Evolutionary conservation across 2,329 filamentous ascomycete genomes (phyloP).

Genomic region (Apiospora aurea): DNA sequence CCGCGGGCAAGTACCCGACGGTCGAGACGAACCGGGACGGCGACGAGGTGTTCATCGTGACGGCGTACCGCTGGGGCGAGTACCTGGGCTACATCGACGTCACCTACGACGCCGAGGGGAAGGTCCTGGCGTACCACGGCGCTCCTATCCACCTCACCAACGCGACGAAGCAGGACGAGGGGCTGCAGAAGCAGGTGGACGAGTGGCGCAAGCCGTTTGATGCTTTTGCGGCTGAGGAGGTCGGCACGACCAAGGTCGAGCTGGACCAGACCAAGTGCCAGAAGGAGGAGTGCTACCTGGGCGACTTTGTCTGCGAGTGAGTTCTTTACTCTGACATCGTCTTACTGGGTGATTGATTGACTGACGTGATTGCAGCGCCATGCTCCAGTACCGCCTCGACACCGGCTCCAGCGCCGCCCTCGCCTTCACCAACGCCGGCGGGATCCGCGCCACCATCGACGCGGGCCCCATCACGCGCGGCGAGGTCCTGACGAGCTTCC

Average conservation of each 20-base stretch:
- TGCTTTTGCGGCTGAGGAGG: conserved; percentile 61
- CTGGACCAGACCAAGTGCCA: conserved; percentile 68
- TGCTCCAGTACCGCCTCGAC: conserved; percentile 65
- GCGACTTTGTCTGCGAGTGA: conserved; percentile 61
- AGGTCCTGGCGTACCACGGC: conserved; percentile 67
- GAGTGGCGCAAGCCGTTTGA: conserved; percentile 68
- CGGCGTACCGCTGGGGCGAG: conserved; percentile 72
- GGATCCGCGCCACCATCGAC: conserved; percentile 69
- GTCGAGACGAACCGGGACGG: conserved; percentile 66
- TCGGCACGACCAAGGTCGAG: conserved; percentile 60
- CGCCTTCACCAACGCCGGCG: conserved; percentile 69
- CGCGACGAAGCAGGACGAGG: conserved; percentile 61
- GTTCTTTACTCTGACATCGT: conserved; percentile 27
- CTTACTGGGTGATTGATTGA: too few relatives aligned
- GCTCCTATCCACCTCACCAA: conserved; percentile 71
- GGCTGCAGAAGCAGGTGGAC: conserved; percentile 64
- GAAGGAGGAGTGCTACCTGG: conserved; percentile 63
- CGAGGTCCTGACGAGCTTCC: conserved; percentile 69
- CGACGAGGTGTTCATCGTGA: conserved; percentile 73
- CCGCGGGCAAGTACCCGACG: conserved; percentile 68
- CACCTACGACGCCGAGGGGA: conserved; percentile 66
- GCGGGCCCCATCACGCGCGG: conserved; percentile 67
- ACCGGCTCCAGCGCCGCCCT: conserved; percentile 56
- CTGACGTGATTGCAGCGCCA: conserved; percentile 51
- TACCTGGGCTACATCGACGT: conserved; percentile 73